Base-by-base conservation (phyloP, 2,329 filamentous ascomycete species). In the Arthrobotrys conoides region DNA sequence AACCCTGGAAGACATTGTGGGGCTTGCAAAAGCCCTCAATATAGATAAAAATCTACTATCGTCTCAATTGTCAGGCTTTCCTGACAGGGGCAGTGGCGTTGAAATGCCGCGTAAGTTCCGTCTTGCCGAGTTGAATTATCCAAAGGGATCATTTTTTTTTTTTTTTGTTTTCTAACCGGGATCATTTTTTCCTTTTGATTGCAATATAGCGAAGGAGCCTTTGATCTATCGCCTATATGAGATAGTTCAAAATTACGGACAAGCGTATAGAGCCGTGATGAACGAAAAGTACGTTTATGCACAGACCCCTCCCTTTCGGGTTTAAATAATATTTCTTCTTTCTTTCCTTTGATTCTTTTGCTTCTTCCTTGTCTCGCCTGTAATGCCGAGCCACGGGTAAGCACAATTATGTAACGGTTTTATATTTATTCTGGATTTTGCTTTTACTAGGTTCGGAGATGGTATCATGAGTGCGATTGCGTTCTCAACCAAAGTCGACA, bases 381-480 rank as follows among this genome's bases (percentile, higher is more conserved):
- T 20, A 22, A 41, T 38, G 53, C 53, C 53, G 53, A 51, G 38
- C 48, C 44, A 46, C 51, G 30, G 51, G 63, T 55, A 53, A 44
- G 44, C 38, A 65, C 48, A 53, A 67, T 73, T 73, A 73, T 73
- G 70, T 73, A 73, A 73, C 70, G 65, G 22, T 66, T 67, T 73
- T 71, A 9, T n/a, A n/a, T 46, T 1, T 5, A 20, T 20, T 46
- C 18, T 46, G 44, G 8, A 20, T 61, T 67, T 66, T 49, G 33
- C 20, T 33, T 33, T 53, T 36, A 24, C 22, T 51, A 79, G 76
- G 63, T 79, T 82, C 75, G 92, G 92, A 0, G 92, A 94, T 83
- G 95, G 95, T 0, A 98, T 98, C 83, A 97, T 98, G 95, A 97
- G 93, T 83, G 95, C 94, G 0, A 97, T 90, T 68, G 96, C 93